Evolutionary conservation across 495 filamentous ascomycete genomes (phyloP).

Genomic region (Aspergillus taichungensis): DNA sequence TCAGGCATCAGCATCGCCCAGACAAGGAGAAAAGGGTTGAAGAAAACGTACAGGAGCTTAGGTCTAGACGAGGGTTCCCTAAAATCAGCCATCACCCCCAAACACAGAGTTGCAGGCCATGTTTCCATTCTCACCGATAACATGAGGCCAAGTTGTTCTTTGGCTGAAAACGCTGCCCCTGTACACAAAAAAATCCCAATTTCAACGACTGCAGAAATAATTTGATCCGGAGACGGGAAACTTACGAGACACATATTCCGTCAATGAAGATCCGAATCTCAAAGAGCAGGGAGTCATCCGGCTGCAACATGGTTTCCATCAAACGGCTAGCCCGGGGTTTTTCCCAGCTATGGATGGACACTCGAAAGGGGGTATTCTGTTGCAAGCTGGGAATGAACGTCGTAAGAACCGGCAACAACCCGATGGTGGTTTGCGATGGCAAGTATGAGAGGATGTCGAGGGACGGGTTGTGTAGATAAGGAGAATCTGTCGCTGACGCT

Average conservation of each 20-base stretch:
- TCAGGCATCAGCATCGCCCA: neutral
- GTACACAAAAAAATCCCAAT: neutral
- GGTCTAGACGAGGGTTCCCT: slow-evolving; percentile 4
- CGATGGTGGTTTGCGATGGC: slow-evolving; percentile 22
- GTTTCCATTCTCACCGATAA: slow-evolving; percentile 35
- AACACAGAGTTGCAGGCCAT: slow-evolving; percentile 11
- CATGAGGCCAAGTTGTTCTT: slow-evolving; percentile 51
- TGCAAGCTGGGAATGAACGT: slow-evolving; percentile 66
- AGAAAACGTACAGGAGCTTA: slow-evolving; percentile 10
- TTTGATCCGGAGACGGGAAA: neutral
- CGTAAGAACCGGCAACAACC: slow-evolving; percentile 59
- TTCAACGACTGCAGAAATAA: neutral
- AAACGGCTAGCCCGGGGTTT: slow-evolving; percentile 53
- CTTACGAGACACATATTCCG: slow-evolving; percentile 57
- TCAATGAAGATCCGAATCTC: slow-evolving; percentile 66
- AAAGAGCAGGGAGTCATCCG: slow-evolving; percentile 52
- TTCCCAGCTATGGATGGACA: slow-evolving; percentile 81
- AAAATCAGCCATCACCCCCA: neutral
- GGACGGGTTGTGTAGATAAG: slow-evolving; percentile 25
- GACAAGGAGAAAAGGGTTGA: neutral
- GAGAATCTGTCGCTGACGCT: slow-evolving; percentile 17
- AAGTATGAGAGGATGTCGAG: slow-evolving; percentile 21
- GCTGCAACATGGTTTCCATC: slow-evolving; percentile 50
- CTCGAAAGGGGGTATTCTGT: slow-evolving; percentile 52
- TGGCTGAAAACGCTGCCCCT: slow-evolving; percentile 48